Percentiles rank a stretch among this genome's conserved stretches.
phyloP scores from a whole-genome alignment of 148 eudicot species.

The Cornus florida region DNA sequence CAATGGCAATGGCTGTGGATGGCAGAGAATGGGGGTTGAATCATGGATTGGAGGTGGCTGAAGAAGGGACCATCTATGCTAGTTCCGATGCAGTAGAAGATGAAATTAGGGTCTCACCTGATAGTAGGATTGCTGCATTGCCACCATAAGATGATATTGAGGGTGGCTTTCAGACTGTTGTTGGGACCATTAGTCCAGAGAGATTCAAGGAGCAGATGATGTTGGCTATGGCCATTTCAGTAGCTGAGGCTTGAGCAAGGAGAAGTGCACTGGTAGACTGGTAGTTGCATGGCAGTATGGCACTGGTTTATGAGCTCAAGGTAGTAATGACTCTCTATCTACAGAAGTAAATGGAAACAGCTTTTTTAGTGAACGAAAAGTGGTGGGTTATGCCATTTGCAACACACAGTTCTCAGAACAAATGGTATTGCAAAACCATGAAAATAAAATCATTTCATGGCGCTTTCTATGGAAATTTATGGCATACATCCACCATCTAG shows the following conservation, averaged over 20 bases:
- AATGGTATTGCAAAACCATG: background rate
- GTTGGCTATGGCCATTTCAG: conserved; percentile 96
- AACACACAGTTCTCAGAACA: background rate
- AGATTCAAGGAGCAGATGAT: conserved; percentile 97
- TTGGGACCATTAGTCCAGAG: conserved; percentile 59
- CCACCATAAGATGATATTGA: conserved; percentile 37
- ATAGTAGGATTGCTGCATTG: conserved; percentile 2
- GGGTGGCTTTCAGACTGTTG: conserved; percentile 27
- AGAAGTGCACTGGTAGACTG: conserved; percentile 54
- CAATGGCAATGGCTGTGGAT: conserved; percentile 19
- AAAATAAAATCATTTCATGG: too few species aligned
- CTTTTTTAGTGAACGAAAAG: conserved; percentile 21
- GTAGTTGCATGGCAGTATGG: conserved; percentile 92
- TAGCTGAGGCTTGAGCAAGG: conserved; percentile 82
- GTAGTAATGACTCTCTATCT: conserved; percentile 2
- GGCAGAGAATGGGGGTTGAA: conserved; percentile 49
- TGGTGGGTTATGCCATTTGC: background rate
- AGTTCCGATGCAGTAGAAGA: conserved; percentile 46
- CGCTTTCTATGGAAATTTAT: too few species aligned
- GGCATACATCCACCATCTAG: too few species aligned
- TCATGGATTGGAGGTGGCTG: conserved; percentile 44
- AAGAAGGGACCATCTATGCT: conserved; percentile 48
- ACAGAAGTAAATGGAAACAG: conserved; percentile 32
- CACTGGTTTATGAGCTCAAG: conserved; percentile 33
- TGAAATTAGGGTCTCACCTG: background rate